Base-by-base conservation (phyloP, 192 early-diverging fungal genomes). In the Chytriomyces sp. region DNA sequence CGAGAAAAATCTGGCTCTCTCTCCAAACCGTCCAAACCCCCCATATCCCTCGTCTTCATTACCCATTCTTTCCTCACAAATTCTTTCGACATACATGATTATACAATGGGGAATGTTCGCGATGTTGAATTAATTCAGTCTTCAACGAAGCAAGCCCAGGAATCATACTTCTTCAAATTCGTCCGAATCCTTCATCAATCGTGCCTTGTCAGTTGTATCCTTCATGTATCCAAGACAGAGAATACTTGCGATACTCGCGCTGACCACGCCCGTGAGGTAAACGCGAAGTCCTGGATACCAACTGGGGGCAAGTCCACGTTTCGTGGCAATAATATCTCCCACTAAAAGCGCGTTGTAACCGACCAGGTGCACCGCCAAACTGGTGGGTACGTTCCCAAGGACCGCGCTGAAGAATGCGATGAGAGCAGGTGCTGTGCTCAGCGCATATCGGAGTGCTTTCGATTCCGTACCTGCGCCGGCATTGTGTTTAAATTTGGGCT, bases 261-360 rank as follows among this genome's bases (percentile, higher is more conserved):
- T 28, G 30, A 66, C 64, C 17, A 41, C 31, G 12, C 39, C 10
- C 22, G 64, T 66, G 41, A 66, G 31, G 41, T 22, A 40, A n/a
- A 66, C 26, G 19, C 64, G 38, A 3, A 66, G 22, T 32, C 64
- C 64, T 17, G 64, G 64, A 31, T 66, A 66, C 64, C 64, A 66
- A 17, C 17, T 17, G 25, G 64, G 64, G 8, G 33, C 44, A 39
- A 66, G n/a, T 19, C 64, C 64, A 17, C 19, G 12, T 33, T 44
- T 10, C 53, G 19, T 44, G 22, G 30, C 40, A 17, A 25, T 22
- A 19, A 66, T n/a, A 30, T 66, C 64, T 28, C 14, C 19, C 31
- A 17, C 39, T 7, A 66, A 44, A 38, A 66, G 44, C 10, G 30
- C 40, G 19, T 49, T 31, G 39, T 49, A 66, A 10, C 64, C 49